Conservation (phyloP, 164 flowering plant species). For the Hamamelis virginiana region DNA sequence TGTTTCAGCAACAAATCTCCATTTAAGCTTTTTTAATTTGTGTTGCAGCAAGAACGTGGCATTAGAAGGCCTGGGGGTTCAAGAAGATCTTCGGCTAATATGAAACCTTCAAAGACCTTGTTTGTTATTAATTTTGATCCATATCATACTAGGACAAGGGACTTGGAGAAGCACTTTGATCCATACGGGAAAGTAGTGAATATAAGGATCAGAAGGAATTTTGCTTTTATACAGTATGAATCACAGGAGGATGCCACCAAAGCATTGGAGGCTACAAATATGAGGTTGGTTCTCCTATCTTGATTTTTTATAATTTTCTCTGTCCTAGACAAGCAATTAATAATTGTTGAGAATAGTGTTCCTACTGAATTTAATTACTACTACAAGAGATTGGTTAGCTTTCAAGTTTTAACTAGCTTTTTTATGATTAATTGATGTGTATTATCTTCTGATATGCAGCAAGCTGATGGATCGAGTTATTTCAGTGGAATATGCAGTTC, state of each 20-base stretch:
- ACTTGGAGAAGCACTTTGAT: slow-evolving; percentile 92
- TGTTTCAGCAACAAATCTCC: not conserved
- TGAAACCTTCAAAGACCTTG: slow-evolving; percentile 82
- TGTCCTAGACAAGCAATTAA: not conserved
- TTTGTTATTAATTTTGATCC: slow-evolving; percentile 97
- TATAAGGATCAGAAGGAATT: slow-evolving; percentile 87
- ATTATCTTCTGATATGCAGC: slow-evolving; percentile 40
- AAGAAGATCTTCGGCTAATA: slow-evolving; percentile 58
- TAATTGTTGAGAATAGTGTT: not conserved
- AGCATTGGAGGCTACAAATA: slow-evolving; percentile 62
- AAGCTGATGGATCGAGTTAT: slow-evolving; percentile 88
- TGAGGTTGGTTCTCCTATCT: slow-evolving; percentile 34
- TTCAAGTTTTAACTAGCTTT: not conserved
- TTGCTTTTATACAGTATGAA: slow-evolving; percentile 93
- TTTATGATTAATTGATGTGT: not conserved
- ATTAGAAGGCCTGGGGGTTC: slow-evolving; percentile 59
- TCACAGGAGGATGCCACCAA: slow-evolving; percentile 87
- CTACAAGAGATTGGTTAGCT: not conserved
- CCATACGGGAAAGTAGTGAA: slow-evolving; percentile 85
- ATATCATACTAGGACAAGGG: slow-evolving; percentile 69
- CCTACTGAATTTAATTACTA: no score
- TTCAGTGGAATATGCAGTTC: slow-evolving; percentile 88
- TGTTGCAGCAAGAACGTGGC: slow-evolving; percentile 85
- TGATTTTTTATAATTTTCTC: not conserved
- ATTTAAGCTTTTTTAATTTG: not conserved